Base-by-base conservation (phyloP, 1,284 basidiomycete species). In the Moesziomyces antarcticus region DNA sequence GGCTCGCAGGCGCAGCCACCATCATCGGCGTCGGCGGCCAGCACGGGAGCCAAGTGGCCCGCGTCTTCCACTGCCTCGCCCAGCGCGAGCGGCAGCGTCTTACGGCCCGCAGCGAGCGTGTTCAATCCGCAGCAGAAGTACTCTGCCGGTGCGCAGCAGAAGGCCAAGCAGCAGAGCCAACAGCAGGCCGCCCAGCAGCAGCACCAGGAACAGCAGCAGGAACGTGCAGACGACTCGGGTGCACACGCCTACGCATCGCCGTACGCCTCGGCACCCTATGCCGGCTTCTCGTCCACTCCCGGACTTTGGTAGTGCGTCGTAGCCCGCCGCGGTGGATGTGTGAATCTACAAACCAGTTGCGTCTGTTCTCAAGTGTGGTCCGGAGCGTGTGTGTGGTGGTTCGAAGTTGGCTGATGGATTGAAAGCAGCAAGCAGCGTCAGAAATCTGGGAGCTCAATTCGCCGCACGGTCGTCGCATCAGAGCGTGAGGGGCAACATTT, bases 41-140 rank as follows among this genome's bases (percentile, higher is more conserved):
- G 33, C n/a, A 24, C 25, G 8, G 54, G 50, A 13, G 50, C 48
- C 47, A 66, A 58, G 33, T 62, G 69, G 58, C 41, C 61, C 8
- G 27, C 51, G 13, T 55, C 63, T 13, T n/a, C 57, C 9, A 42
- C 53, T 2, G 40, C 33, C 24, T 45, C 46, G 5, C 45, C 33
- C 50, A 50, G 20, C 11, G 56, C 55, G 1, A 40, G 54, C 21
- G 63, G 64, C 24, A 65, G 61, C 35, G 65, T 59, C 20, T 41
- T 68, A 40, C 61, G 61, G 16, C 61, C 65, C 11, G 61, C 65
- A 20, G 65, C 66, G 5, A 69, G 64, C 45, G 71, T 65, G 1
- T 69, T 69, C 35, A 65, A 63, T 18, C 71, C 70, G 25, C 51
- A 56, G 25, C 51, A 56, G 21, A 63, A 69, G 51, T 69, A 66